Evolutionary conservation across 129 eudicot species (phyloP).

Genomic region (Escallonia herrerae): DNA sequence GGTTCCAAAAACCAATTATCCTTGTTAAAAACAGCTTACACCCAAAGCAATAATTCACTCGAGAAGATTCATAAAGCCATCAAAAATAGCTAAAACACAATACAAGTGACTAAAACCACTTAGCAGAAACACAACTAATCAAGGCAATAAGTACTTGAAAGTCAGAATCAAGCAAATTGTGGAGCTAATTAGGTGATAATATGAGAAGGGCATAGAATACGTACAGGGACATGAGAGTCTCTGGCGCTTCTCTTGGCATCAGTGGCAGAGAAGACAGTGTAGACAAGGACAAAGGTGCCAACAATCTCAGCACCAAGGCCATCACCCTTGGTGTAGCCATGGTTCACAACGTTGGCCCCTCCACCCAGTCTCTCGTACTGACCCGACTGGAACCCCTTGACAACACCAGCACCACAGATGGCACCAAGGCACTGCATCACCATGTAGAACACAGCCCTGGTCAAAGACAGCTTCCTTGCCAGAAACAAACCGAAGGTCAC

Average conservation of each 20-base stretch:
- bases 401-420: constrained; percentile 91
- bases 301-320: constrained; percentile 38
- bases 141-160: too few relatives aligned
- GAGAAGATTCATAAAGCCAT: too few relatives aligned
- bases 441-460: constrained; percentile 76
- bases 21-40: too few relatives aligned
- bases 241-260: constrained; percentile 98
- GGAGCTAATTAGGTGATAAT: too few relatives aligned
- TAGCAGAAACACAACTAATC: too few relatives aligned
- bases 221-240: constrained; percentile 96
- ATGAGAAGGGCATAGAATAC: constrained; percentile 13
- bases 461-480: constrained; percentile 74
- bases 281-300: constrained; percentile 78
- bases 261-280: constrained; percentile 86
- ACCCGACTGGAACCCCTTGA: constrained; percentile 56
- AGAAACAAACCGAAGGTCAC: constrained; percentile 82
- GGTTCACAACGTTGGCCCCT: constrained; percentile 71
- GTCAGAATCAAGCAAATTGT: too few relatives aligned
- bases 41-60: too few relatives aligned
- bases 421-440: constrained; percentile 95
- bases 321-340: constrained; percentile 69
- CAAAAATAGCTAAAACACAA: too few relatives aligned
- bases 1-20: too few relatives aligned
- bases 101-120: too few relatives aligned
- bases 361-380: constrained; percentile 45